Percentiles rank a stretch among this genome's conserved stretches.
Conservation (phyloP, 495 filamentous ascomycete species). For the Neurospora pannonica region DNA sequence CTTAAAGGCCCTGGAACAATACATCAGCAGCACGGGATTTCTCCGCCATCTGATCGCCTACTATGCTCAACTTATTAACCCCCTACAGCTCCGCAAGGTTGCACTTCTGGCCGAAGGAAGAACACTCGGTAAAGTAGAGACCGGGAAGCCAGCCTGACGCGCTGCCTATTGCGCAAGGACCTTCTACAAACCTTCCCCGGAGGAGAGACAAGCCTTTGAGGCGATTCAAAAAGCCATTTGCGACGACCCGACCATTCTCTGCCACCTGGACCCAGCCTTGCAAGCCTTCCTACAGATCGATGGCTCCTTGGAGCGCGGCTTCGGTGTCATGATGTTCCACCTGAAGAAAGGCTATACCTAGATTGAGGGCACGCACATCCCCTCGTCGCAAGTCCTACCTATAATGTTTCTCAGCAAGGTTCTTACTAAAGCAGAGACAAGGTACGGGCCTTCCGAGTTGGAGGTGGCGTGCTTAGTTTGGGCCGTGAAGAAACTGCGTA, state of each 20-base stretch:
- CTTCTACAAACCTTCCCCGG: neutral
- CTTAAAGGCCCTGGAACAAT: neutral
- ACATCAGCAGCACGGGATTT: neutral
- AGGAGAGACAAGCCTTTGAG: neutral
- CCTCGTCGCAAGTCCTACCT: neutral
- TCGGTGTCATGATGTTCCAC: neutral
- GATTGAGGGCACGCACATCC: neutral
- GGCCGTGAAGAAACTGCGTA: neutral
- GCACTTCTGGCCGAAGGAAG: neutral
- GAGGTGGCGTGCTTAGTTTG: neutral
- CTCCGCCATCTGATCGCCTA: neutral
- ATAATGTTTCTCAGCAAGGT: neutral
- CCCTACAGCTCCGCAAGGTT: neutral
- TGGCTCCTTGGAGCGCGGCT: neutral
- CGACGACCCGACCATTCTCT: neutral
- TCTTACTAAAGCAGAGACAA: neutral
- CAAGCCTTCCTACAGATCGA: neutral
- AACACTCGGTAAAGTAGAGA: neutral
- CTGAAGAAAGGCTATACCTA: neutral
- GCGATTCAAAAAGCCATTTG: neutral
- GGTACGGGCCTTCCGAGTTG: neutral
- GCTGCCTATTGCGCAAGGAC: neutral
- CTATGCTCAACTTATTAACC: neutral
- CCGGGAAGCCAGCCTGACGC: neutral
- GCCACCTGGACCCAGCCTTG: neutral